A percentile compares a stretch with the other conserved stretches of the same genome.
Evolutionary conservation across 306 rosid genomes (phyloP).

Genomic region (Ammopiptanthus mongolicus): DNA sequence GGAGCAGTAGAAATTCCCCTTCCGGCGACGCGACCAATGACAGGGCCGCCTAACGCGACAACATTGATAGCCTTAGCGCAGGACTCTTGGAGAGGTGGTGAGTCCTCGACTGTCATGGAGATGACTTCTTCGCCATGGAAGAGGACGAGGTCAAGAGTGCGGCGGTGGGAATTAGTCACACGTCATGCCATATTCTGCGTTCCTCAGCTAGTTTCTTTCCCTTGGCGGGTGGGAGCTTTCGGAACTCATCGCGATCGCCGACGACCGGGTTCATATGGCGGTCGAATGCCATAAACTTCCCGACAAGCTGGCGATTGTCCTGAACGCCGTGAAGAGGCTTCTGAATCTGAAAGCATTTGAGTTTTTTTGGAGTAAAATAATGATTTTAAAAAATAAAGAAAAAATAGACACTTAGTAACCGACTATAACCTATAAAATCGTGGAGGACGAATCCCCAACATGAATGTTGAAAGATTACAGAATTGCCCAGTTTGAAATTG

Average conservation of each 20-base stretch:
- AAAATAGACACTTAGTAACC: too few relatives aligned
- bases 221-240: conserved; percentile 86
- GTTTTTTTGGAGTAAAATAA: too few relatives aligned
- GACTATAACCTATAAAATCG: too few relatives aligned
- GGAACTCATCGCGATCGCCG: conserved; percentile 98
- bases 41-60: conserved; percentile 84
- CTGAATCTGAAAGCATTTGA: background rate
- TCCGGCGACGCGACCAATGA: conserved; percentile 81
- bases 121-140: conserved; percentile 97
- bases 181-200: too few relatives aligned
- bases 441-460: too few relatives aligned
- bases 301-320: conserved; percentile 93
- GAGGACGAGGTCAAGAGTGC: conserved; percentile 93
- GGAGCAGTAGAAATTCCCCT: conserved; percentile 84
- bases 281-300: conserved; percentile 98
- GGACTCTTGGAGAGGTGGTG: conserved; percentile 93
- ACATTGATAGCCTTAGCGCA: conserved; percentile 76
- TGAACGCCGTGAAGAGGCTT: conserved; percentile 33
- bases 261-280: conserved; percentile 98
- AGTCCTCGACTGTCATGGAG: conserved; percentile 98
- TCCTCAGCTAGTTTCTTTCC: conserved; percentile 69
- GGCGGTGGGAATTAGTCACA: too few relatives aligned
- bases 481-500: too few relatives aligned
- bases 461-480: too few relatives aligned
- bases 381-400: too few relatives aligned